Conservation (phyloP, 306 rosid species). For the Castanea sativa region DNA sequence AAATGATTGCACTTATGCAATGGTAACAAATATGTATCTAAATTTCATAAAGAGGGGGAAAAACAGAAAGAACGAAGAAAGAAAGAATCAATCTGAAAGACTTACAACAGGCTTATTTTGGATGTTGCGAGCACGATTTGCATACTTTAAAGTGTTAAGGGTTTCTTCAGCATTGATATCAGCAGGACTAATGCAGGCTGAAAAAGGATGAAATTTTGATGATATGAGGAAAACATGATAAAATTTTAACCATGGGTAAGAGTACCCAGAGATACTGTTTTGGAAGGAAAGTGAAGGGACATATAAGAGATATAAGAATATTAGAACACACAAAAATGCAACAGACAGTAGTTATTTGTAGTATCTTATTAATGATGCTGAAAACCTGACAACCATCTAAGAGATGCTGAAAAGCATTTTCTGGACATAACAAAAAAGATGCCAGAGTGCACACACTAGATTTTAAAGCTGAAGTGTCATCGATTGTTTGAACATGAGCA, state of each 20-base stretch:
- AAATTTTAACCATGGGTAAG: conserved; percentile 9
- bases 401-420: conserved; percentile 13
- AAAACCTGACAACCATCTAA: conserved; percentile 4
- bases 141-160: conserved; percentile 95
- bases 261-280: conserved; percentile 11
- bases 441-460: conserved; percentile 8
- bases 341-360: conserved; percentile 8
- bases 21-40: conserved; percentile 23
- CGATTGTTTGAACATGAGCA: background rate
- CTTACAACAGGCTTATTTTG: conserved; percentile 97
- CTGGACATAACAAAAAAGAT: background rate
- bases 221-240: conserved; percentile 28
- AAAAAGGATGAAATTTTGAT: conserved; percentile 23
- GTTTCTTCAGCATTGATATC: conserved; percentile 99
- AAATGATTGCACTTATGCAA: conserved; percentile 11
- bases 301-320: background rate
- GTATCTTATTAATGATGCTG: conserved; percentile 4
- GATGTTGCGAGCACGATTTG: conserved; percentile 99
- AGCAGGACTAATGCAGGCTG: conserved; percentile 99
- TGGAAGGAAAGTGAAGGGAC: background rate
- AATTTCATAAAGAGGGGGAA: conserved; percentile 1
- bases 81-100: conserved; percentile 13
- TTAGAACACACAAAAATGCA: background rate
- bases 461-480: background rate
- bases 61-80: conserved; percentile 1